Evolutionary conservation across 202 grass and related monocot species (phyloP), one percentile per base, ranked within the genome.

Genomic region (Panicum hallii): DNA sequence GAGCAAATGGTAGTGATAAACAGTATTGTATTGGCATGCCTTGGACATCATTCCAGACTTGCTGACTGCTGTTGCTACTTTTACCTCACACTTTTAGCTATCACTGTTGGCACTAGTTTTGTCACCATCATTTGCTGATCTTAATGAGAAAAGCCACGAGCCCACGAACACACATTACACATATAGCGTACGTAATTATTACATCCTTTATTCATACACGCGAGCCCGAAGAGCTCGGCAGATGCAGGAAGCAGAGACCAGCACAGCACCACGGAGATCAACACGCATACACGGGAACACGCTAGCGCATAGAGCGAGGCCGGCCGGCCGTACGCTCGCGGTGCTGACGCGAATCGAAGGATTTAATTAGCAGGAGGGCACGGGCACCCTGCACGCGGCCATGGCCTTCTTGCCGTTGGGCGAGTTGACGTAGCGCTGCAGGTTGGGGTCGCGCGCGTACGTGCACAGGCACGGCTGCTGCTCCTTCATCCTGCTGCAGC

Each of bases 381-480:
- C 58, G 19, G 92, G 87, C 68, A 97, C 87, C 23, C 53, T 87
- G 85, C 95, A 97, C 3, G 86, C 43, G 56, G 86, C 88, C 70
- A 90, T 3, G 42, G 91, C 77, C 68, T 84, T 97, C 95, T 90
- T 97, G 77, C 89, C 88, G 82, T 95, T 97, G 78, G 90, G 83
- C 46, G 95, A 95, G 90, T 72, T 83, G 79, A 97, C 88, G 77
- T 95, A 94, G 46, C 87, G 87, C 85, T 80, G 80, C 67, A 97
- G 84, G 74, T 84, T 93, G 28, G 92, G 95, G 84, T 97, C 92
- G 47, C 90, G 81, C 44, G 88, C 73, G 90, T 93, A 97, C 80
- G 94, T 81, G 87, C 95, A 97, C 70, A 97, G 40, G 90, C 95
- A 97, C 68, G 95, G 80, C 84, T 79, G 52, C 81, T 97, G 95